These are phyloP conservation scores for Sporothrix dimorphospora DNA, from an alignment of 2,329 filamentous ascomycete species.

Conservation along the genomic window DNA sequence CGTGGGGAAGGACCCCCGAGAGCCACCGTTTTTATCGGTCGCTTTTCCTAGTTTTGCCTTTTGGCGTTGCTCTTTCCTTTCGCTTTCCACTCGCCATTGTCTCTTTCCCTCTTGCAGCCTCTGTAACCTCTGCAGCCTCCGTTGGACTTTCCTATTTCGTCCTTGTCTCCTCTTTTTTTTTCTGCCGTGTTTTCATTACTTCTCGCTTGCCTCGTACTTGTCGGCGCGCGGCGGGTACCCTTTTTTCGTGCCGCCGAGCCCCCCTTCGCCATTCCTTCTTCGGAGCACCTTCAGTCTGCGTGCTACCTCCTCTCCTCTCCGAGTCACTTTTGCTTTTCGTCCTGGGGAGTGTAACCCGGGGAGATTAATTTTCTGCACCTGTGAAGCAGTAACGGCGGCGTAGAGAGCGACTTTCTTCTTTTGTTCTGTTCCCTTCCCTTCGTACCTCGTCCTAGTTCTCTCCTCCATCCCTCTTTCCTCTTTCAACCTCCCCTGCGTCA, in stretches of 20 bases:
- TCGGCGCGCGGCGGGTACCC: conserved; percentile 8
- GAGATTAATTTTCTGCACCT: not conserved
- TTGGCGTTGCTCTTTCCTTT: not conserved
- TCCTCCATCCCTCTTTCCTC: not conserved
- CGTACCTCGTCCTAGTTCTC: not conserved
- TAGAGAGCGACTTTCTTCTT: not conserved
- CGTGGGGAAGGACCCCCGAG: not conserved
- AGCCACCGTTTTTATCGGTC: not conserved
- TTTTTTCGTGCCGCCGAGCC: not conserved
- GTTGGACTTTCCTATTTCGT: conserved; percentile 18
- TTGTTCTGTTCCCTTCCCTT: not conserved
- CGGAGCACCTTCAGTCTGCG: not conserved
- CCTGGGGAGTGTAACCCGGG: not conserved
- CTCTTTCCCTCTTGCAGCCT: not conserved
- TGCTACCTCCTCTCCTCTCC: not conserved
- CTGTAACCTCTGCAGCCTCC: not conserved
- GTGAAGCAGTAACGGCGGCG: not conserved
- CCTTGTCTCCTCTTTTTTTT: conserved; percentile 8
- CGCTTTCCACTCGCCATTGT: not conserved
- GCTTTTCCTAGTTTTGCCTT: not conserved
- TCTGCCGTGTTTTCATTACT: not conserved
- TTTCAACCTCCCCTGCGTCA: not conserved
- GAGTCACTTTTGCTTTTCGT: not conserved
- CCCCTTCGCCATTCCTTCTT: conserved; percentile 10
- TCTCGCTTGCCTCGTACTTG: not conserved